phyloP scores from a whole-genome alignment of 352 stramenopile genomes.

The Thalassiosira hispida region DNA sequence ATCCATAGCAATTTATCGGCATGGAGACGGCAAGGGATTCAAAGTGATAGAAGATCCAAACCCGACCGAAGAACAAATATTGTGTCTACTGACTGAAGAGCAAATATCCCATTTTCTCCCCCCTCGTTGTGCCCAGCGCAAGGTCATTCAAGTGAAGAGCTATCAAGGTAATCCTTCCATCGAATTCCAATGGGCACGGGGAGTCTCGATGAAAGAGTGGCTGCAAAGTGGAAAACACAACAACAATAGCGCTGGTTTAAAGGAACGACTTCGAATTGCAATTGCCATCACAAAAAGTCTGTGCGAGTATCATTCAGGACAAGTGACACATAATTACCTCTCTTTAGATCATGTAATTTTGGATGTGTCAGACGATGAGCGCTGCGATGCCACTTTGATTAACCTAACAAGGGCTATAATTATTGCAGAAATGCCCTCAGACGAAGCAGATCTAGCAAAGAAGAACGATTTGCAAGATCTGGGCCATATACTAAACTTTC shows the following conservation, averaged over 20 bases:
- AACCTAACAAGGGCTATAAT: neutral
- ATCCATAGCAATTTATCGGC: neutral
- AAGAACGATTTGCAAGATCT: slow-evolving; percentile 8
- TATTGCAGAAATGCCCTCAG: too few species aligned
- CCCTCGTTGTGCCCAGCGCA: neutral
- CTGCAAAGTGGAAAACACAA: neutral
- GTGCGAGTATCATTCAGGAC: neutral
- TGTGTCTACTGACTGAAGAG: slow-evolving; percentile 17
- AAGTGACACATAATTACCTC: neutral
- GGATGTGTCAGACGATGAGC: neutral
- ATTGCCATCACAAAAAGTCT: slow-evolving; percentile 3
- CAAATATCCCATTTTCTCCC: slow-evolving; percentile 26
- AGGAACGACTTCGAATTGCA: neutral
- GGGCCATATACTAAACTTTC: neutral
- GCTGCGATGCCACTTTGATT: slow-evolving; percentile 6
- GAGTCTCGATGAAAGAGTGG: slow-evolving; percentile 47
- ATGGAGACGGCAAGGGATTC: neutral
- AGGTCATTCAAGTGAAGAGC: slow-evolving; percentile 7
- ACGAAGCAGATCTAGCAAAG: neutral
- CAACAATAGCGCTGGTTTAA: slow-evolving; percentile 5
- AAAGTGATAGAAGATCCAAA: neutral
- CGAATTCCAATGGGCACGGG: slow-evolving; percentile 31
- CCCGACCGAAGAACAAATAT: slow-evolving; percentile 1
- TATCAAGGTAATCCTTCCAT: slow-evolving; percentile 19
- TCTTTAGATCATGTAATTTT: neutral